Conservation (phyloP, 73 alveolate species). For the Urostyla sp. region DNA sequence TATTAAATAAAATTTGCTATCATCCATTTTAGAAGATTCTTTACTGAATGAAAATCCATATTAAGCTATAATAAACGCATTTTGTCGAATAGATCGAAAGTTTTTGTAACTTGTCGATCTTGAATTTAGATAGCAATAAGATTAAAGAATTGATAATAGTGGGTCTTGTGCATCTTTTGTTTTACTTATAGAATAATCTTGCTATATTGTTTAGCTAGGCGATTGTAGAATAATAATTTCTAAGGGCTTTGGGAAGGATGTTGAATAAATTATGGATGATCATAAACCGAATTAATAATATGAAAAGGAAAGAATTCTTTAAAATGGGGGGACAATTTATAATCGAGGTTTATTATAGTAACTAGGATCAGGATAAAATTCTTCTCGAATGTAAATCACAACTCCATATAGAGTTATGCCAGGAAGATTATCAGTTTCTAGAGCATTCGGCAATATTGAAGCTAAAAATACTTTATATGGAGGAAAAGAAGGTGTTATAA, state of each 20-base stretch:
- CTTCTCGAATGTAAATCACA: background rate
- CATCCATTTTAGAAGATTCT: slow-evolving; percentile 4
- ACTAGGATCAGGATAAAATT: no score
- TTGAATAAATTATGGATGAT: slow-evolving; percentile 69
- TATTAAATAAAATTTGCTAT: background rate
- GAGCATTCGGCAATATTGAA: slow-evolving; percentile 92
- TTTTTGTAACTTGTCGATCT: background rate
- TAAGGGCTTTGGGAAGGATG: slow-evolving; percentile 59
- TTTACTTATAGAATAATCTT: slow-evolving; percentile 42
- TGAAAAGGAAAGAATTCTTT: slow-evolving; percentile 76
- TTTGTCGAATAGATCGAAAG: background rate
- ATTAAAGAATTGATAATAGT: slow-evolving; percentile 13
- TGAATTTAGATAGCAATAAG: background rate
- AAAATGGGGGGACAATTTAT: slow-evolving; percentile 80
- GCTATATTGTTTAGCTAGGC: slow-evolving; percentile 75
- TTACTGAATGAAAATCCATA: slow-evolving; percentile 22
- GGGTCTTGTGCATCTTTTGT: slow-evolving; percentile 35
- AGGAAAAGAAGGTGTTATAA: slow-evolving; percentile 84
- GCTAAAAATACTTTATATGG: slow-evolving; percentile 87
- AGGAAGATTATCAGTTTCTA: slow-evolving; percentile 88
- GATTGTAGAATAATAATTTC: slow-evolving; percentile 76
- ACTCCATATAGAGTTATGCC: slow-evolving; percentile 70
- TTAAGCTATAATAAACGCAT: background rate
- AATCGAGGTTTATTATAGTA: slow-evolving; percentile 57
- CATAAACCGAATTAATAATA: slow-evolving; percentile 83